phyloP scores from a whole-genome alignment of 1,284 basidiomycete genomes.

The Gomphus bonarii region DNA sequence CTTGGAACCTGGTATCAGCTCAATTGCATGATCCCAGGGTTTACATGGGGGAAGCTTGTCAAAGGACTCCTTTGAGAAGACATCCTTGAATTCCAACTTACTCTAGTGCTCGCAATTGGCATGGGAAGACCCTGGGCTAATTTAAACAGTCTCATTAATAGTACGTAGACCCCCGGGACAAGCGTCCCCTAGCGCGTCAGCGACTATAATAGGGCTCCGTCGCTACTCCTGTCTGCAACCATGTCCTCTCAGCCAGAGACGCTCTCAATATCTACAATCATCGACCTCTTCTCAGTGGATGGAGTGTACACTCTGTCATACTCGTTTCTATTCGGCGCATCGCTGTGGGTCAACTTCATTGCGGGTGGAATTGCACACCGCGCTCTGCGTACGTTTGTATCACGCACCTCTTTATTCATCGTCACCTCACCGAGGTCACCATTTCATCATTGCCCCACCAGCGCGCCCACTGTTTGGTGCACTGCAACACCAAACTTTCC shows the following conservation, averaged over 20 bases:
- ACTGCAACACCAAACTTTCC: conserved; percentile 66
- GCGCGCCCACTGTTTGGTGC: conserved; percentile 67
- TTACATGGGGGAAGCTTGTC: no score
- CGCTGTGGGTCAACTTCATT: conserved; percentile 59
- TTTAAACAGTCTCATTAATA: no score
- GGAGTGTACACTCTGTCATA: conserved; percentile 48
- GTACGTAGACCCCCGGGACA: no score
- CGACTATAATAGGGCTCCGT: no score
- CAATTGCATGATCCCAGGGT: no score
- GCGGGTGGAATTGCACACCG: conserved; percentile 52
- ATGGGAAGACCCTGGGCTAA: no score
- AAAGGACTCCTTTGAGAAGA: no score
- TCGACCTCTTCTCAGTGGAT: conserved; percentile 31
- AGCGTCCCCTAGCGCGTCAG: no score
- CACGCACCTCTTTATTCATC: background rate
- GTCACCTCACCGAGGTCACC: background rate
- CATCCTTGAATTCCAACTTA: no score
- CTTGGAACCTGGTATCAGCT: no score
- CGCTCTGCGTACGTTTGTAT: conserved; percentile 37
- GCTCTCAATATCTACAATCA: conserved; percentile 31
- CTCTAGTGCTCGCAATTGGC: no score
- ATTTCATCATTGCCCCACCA: conserved; percentile 16
- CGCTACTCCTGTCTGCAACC: background rate
- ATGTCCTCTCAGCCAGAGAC: conserved; percentile 7
- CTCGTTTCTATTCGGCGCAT: conserved; percentile 58